These are phyloP conservation scores for Termitomyces sp. DNA, from an alignment of 768 basidiomycete species.

Conservation along the genomic window DNA sequence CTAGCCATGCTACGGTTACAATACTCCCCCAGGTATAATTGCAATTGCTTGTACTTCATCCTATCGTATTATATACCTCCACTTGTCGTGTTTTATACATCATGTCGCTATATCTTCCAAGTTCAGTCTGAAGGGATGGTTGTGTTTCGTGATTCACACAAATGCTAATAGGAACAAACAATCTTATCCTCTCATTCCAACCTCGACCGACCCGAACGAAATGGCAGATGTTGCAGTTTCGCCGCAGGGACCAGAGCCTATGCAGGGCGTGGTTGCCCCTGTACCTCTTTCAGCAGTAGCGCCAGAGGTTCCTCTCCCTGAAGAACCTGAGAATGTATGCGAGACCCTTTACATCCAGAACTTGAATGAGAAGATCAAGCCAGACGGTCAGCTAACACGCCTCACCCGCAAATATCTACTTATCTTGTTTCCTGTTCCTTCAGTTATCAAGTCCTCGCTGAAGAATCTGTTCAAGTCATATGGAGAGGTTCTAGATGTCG, in stretches of 20 bases:
- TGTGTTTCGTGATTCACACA: too few relatives aligned
- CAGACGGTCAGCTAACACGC: slow-evolving; percentile 47
- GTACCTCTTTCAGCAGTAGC: neutral
- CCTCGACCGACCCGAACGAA: neutral
- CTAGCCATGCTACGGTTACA: neutral
- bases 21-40: slow-evolving; percentile 4
- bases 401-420: neutral
- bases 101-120: too few relatives aligned
- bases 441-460: slow-evolving; percentile 87
- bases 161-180: slow-evolving; percentile 14
- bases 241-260: slow-evolving; percentile 21
- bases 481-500: slow-evolving; percentile 91
- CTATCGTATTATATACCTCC: neutral
- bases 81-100: too few relatives aligned
- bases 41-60: slow-evolving; percentile 6
- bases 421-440: slow-evolving; percentile 7
- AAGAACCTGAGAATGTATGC: slow-evolving; percentile 47
- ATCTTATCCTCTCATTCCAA: neutral
- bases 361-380: slow-evolving; percentile 90
- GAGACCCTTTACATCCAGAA: slow-evolving; percentile 97
- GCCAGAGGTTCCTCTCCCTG: slow-evolving; percentile 14
- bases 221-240: slow-evolving; percentile 27
- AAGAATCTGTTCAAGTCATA: slow-evolving; percentile 90
- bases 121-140: too few relatives aligned
- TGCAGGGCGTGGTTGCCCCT: slow-evolving; percentile 28